A percentile compares a stretch with the other conserved stretches of the same genome.
Evolutionary conservation across 345 rosid genomes (phyloP).

Genomic region (Brassica rapa): DNA sequence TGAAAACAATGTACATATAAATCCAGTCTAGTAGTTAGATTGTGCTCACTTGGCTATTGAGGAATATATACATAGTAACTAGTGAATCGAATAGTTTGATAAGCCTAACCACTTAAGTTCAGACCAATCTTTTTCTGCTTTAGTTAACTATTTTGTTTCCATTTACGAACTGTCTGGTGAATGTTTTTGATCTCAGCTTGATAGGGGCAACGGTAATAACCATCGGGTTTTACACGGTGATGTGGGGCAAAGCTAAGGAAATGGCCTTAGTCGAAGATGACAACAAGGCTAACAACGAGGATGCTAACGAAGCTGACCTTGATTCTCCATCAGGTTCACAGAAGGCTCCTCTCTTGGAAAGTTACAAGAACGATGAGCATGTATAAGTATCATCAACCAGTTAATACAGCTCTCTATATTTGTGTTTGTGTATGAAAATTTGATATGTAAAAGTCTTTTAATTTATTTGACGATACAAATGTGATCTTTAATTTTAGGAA

Average conservation of each 20-base stretch:
- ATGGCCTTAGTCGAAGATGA: conserved; percentile 50
- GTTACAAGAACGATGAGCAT: conserved; percentile 46
- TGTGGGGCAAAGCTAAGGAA: conserved; percentile 92
- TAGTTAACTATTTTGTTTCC: not conserved
- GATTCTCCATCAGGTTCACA: conserved; percentile 40
- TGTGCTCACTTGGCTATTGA: not conserved
- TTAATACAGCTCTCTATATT: conserved; percentile 1
- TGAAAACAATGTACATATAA: not conserved
- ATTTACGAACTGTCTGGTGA: not conserved
- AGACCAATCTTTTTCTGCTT: not conserved
- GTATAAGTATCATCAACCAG: conserved; percentile 35
- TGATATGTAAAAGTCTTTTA: conserved; percentile 24
- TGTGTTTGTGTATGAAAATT: not conserved
- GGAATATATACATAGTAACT: not conserved
- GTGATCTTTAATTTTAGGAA: conserved; percentile 20
- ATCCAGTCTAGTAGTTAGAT: not conserved
- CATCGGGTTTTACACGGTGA: conserved; percentile 73
- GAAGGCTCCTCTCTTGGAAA: conserved; percentile 63
- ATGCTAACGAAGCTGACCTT: conserved; percentile 28
- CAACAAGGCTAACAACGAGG: conserved; percentile 22
- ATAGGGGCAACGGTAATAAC: conserved; percentile 76
- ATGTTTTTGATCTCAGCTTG: conserved; percentile 46
- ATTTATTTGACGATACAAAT: conserved; percentile 25
- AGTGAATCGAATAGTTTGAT: not conserved
- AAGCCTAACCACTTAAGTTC: not conserved